Evolutionary conservation across 1,284 basidiomycete genomes (phyloP).

Genomic region (Pholiota adiposa): DNA sequence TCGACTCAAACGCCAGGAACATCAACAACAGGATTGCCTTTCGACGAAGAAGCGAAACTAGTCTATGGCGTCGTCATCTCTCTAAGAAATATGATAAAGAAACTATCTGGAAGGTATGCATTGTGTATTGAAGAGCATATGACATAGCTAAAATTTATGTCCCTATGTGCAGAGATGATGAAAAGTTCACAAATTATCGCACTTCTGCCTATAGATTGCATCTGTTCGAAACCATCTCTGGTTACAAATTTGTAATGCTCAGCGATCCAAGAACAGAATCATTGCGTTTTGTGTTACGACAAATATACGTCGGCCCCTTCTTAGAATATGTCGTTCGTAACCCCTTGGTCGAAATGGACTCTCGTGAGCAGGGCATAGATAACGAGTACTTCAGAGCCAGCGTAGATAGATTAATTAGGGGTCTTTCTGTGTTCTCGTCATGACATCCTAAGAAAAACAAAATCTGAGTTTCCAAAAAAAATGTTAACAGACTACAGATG

Average conservation of each 20-base stretch:
- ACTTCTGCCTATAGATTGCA: constrained; percentile 95
- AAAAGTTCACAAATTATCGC: constrained; percentile 89
- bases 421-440: constrained; percentile 63
- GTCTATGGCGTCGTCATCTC: constrained; percentile 97
- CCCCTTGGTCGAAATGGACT: constrained; percentile 85
- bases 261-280: constrained; percentile 86
- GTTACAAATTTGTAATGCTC: constrained; percentile 95
- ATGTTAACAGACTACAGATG: constrained; percentile 6
- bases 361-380: constrained; percentile 81
- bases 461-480: constrained; percentile 7
- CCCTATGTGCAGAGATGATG: constrained; percentile 61
- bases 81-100: constrained; percentile 93
- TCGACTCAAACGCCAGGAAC: constrained; percentile 29
- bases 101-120: constrained; percentile 81
- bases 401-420: constrained; percentile 77
- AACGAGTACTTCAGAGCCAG: constrained; percentile 89
- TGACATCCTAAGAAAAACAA: constrained; percentile 4
- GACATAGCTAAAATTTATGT: neutral
- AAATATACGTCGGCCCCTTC: constrained; percentile 94
- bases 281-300: constrained; percentile 82
- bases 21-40: constrained; percentile 68
- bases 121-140: constrained; percentile 8
- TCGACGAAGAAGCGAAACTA: constrained; percentile 97
- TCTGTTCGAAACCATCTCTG: constrained; percentile 89
- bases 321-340: constrained; percentile 93